phyloP scores from a whole-genome alignment of 169 alveolate genomes.

The Condylostoma magnum region DNA sequence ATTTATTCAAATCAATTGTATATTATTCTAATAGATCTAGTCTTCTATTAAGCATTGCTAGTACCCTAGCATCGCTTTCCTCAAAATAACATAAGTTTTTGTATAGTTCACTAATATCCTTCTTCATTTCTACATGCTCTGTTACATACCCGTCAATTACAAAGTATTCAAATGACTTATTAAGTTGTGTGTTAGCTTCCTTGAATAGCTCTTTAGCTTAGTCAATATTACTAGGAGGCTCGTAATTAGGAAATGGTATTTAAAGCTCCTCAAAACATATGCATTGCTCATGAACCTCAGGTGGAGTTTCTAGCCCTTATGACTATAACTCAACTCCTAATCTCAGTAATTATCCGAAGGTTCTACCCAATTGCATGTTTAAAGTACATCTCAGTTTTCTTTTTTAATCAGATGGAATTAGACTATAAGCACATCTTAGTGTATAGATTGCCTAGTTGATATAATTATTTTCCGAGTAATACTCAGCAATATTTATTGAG shows the following conservation, averaged over 20 bases:
- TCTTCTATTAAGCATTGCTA: slow-evolving; percentile 82
- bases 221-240: slow-evolving; percentile 65
- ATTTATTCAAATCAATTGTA: slow-evolving; percentile 54
- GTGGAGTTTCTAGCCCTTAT: slow-evolving; percentile 25
- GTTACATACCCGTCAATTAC: slow-evolving; percentile 71
- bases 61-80: slow-evolving; percentile 42
- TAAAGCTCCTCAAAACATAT: slow-evolving; percentile 55
- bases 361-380: slow-evolving; percentile 72
- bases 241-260: slow-evolving; percentile 55
- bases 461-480: slow-evolving; percentile 65
- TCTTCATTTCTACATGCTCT: slow-evolving; percentile 76
- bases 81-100: slow-evolving; percentile 65
- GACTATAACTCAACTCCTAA: not conserved
- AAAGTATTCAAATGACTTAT: slow-evolving; percentile 71
- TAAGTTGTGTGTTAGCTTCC: slow-evolving; percentile 73
- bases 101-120: slow-evolving; percentile 67
- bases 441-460: slow-evolving; percentile 77
- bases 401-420: slow-evolving; percentile 63
- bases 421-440: slow-evolving; percentile 63
- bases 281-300: slow-evolving; percentile 58
- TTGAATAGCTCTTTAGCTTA: slow-evolving; percentile 77
- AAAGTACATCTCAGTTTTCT: slow-evolving; percentile 74
- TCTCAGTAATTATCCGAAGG: not conserved
- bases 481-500: slow-evolving; percentile 80
- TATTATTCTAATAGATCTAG: slow-evolving; percentile 65